Evolutionary conservation across 257 asterid genomes (phyloP), one percentile per base, ranked within the genome.

Genomic region (Nyctanthes arbortristis): DNA sequence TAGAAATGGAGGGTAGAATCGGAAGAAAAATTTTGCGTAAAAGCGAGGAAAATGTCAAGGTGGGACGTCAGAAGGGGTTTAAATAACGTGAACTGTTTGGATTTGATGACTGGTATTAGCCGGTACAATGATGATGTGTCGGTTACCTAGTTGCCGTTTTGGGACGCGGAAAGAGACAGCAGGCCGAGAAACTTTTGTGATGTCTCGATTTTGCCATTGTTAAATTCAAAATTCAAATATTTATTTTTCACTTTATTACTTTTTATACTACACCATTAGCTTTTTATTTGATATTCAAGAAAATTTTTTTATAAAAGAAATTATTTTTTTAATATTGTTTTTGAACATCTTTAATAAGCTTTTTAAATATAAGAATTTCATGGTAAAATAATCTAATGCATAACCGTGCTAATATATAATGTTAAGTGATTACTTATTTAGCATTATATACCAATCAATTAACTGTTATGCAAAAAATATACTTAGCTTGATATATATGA

Each of bases 31-130:
- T 55, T 52, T 63, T 61, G 68, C 20, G 34, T 55, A 25, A 36
- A 37, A 71, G n/a, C 2, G 14, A 30, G 33, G 74, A 63, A 66
- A 73, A 77, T 55, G 70, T 1, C 5, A 16, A 18, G 14, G 31
- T 13, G n/a, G 11, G 57, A 39, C 29, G 71, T 69, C 30, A 29
- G 69, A 71, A 68, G 59, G 68, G 63, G 29, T 67, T 76, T 81
- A 65, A 67, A 75, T 78, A 75, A 43, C 29, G 63, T 73, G 27
- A 30, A 69, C 68, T 61, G 70, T 71, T 75, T 59, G 70, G 65
- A 78, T 63, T 25, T 32, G 77, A 78, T 79, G 70, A 76, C 85
- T 67, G 82, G 84, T 36, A 27, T 56, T 65, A 33, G 80, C 84
- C 73, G 71, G 85, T 78, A 29, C 12, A 20, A 35, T 62, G 72